Base-by-base conservation (phyloP, 148 eudicot genomes). In the Camellia granthamiana region DNA sequence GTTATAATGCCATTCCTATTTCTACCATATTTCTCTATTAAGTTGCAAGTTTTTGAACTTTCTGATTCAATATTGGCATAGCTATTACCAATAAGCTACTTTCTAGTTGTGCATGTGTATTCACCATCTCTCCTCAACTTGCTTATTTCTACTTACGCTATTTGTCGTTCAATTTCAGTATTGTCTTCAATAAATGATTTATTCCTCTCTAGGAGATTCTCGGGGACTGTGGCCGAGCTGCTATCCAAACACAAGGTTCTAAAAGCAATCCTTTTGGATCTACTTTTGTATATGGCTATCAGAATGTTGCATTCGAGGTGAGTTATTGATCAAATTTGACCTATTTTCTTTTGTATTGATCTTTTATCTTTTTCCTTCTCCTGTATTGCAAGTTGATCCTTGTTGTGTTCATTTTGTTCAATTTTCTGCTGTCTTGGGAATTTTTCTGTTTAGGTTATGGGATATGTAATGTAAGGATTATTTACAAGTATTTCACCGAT, bases 261-360 rank as follows among this genome's bases (percentile, higher is more conserved):
- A 74, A 91, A 68, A 92, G 90, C 85, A 96, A 96, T 83, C 99
- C 97, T 49, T 93, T 96, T 79, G 99, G 99, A 77, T 89, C 99
- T 10, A 93, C 98, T 72, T 91, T 94, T 81, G 99, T 96, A 30
- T 96, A 96, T 84, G 99, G 99, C 6, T 96, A 96, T 79, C 99
- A 88, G 71, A 91, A 96, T 89, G 83, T 91, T 81, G 99, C 99
- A 51, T 90, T 96, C 69, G 99, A 96, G 97, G 99, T 96, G 79
- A 81, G 89, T 78, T 75, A 10, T 56, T 6, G 56, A 75, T 77
- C 46, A 16, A 72, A 68, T 61, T 61, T 15, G 44, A 15, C 19
- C 42, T 59, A 69, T 16, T 10, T 55, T 44, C 16, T 10, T 63
- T 63, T 21, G 58, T 64, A n/a, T 4, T 12, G 42, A 41, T 80